phyloP scores from a whole-genome alignment of 805 yeast species.

The Wickerhamiella cacticola region DNA sequence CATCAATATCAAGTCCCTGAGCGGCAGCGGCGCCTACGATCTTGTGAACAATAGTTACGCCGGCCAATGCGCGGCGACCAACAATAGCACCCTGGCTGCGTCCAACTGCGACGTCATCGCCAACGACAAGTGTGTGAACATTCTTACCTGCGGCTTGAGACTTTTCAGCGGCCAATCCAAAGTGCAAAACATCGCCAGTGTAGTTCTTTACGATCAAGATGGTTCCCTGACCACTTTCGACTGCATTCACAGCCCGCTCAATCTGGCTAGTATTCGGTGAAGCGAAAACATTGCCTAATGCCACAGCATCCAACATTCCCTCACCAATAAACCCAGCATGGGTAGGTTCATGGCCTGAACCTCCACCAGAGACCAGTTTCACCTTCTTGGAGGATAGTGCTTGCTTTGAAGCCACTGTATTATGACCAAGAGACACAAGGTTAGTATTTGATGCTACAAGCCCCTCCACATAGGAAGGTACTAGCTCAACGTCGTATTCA shows the following conservation, averaged over 20 bases:
- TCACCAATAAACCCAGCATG: slow-evolving; percentile 87
- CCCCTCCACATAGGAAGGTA: slow-evolving; percentile 10
- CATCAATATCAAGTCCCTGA: slow-evolving; percentile 35
- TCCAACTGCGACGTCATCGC: slow-evolving; percentile 95
- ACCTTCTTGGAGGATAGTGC: slow-evolving; percentile 37
- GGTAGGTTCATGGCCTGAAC: slow-evolving; percentile 91
- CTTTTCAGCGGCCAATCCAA: slow-evolving; percentile 82
- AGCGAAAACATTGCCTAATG: slow-evolving; percentile 75
- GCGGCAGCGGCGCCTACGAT: slow-evolving; percentile 60
- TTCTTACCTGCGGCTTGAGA: slow-evolving; percentile 66
- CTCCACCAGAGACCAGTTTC: slow-evolving; percentile 78
- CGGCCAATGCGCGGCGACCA: slow-evolving; percentile 90
- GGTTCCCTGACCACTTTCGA: slow-evolving; percentile 48
- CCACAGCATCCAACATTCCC: slow-evolving; percentile 74
- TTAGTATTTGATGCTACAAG: slow-evolving; percentile 12
- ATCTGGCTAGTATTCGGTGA: slow-evolving; percentile 92
- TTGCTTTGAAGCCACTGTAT: slow-evolving; percentile 10
- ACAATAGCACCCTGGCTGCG: slow-evolving; percentile 77
- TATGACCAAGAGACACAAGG: slow-evolving; percentile 6
- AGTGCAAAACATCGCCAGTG: slow-evolving; percentile 88
- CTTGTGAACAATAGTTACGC: slow-evolving; percentile 79
- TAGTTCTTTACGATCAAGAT: slow-evolving; percentile 78
- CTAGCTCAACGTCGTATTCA: slow-evolving; percentile 9
- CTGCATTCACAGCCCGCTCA: slow-evolving; percentile 52
- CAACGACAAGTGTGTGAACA: slow-evolving; percentile 63